Conservation (phyloP, 2,329 filamentous ascomycete genomes). For the Berkeleyomyces rouxiae region DNA sequence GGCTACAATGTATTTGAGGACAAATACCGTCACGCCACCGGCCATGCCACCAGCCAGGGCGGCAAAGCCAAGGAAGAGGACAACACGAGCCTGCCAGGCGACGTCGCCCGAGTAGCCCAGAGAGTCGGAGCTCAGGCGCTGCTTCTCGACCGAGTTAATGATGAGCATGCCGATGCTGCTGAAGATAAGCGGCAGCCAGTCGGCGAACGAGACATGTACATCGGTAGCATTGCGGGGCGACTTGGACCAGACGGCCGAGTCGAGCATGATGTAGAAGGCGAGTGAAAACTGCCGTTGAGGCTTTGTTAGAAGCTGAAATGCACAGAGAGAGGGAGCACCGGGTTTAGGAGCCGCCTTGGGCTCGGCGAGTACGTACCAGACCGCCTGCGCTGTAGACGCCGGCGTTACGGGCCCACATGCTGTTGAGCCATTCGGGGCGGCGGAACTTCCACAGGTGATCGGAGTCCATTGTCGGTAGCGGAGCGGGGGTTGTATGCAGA, state of each 20-base stretch:
- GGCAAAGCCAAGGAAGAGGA: conserved; percentile 51
- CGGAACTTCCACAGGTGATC: conserved; percentile 52
- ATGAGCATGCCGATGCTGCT: conserved; percentile 52
- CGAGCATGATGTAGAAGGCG: conserved; percentile 52
- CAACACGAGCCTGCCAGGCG: conserved; percentile 51
- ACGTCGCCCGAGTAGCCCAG: conserved; percentile 47
- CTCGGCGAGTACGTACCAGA: conserved; percentile 31
- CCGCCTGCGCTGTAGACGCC: conserved; percentile 47
- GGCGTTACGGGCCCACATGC: conserved; percentile 43
- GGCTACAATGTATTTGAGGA: conserved; percentile 46
- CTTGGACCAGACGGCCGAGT: conserved; percentile 51
- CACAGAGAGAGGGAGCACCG: not conserved
- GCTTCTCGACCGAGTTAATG: conserved; percentile 54
- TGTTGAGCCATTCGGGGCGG: conserved; percentile 51
- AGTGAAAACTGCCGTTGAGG: conserved; percentile 39
- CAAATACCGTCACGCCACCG: conserved; percentile 50
- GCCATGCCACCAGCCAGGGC: conserved; percentile 51
- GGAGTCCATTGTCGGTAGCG: conserved; percentile 34
- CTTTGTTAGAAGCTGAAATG: not conserved
- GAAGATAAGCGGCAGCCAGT: conserved; percentile 55
- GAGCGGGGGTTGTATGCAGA: not conserved
- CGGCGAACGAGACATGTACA: conserved; percentile 46
- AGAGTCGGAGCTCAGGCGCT: conserved; percentile 44
- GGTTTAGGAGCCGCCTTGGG: not conserved
- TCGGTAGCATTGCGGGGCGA: conserved; percentile 41